Conservation (phyloP, 2,329 filamentous ascomycete species). For the Cytospora paraplurivora region DNA sequence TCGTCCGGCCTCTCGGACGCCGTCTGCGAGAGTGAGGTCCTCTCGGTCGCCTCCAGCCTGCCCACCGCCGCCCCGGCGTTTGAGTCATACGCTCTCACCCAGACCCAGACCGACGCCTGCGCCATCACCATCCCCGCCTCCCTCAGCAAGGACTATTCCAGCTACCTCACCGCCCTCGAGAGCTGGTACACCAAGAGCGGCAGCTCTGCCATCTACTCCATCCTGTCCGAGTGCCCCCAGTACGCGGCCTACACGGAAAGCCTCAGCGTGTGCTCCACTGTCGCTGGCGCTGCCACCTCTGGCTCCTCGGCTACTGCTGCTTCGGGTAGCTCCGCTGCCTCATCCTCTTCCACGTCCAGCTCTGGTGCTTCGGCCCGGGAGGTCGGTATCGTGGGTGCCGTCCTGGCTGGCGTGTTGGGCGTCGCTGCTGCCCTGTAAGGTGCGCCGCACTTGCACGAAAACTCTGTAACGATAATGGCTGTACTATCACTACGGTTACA, state of each 20-base stretch:
- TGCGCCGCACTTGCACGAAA: too few species aligned
- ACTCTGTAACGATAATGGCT: neutral
- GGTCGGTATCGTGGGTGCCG: constrained; percentile 18
- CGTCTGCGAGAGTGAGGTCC: constrained; percentile 31
- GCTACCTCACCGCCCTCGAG: constrained; percentile 31
- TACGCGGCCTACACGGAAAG: constrained; percentile 27
- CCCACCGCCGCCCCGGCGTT: constrained; percentile 35
- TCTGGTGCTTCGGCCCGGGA: constrained; percentile 20
- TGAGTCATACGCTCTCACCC: constrained; percentile 28
- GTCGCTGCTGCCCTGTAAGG: constrained; percentile 23
- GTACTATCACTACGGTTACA: neutral
- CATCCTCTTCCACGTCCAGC: constrained; percentile 4
- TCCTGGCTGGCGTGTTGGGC: constrained; percentile 25
- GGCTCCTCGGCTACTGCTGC: constrained; percentile 3
- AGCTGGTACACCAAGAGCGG: constrained; percentile 33
- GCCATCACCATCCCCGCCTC: constrained; percentile 31
- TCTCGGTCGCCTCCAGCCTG: constrained; percentile 29
- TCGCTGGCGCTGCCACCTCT: constrained; percentile 2
- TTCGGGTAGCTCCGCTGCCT: constrained; percentile 12
- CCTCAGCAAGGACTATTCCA: constrained; percentile 29
- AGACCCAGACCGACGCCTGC: constrained; percentile 34
- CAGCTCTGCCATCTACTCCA: constrained; percentile 31
- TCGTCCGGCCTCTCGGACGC: constrained; percentile 5
- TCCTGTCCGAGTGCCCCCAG: constrained; percentile 34
- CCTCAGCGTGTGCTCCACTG: constrained; percentile 7